phyloP scores from a whole-genome alignment of 352 stramenopile species.

The Phytophthora syringae region DNA sequence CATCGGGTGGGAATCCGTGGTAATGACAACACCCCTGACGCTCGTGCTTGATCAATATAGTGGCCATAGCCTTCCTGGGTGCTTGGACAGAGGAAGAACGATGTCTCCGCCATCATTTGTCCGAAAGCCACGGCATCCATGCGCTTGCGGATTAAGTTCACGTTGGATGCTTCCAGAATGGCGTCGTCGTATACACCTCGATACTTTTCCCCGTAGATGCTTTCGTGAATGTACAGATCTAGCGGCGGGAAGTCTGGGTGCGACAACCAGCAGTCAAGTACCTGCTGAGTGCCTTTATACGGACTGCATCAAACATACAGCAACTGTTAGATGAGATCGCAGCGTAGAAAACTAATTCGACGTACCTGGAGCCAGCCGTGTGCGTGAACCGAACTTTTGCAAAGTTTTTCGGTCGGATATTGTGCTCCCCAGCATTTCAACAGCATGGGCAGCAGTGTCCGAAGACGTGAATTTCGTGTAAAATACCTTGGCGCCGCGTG shows the following conservation, averaged over 20 bases:
- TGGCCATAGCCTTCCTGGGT: conserved; percentile 67
- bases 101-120: conserved; percentile 43
- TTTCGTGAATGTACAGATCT: conserved; percentile 36
- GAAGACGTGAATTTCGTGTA: conserved; percentile 56
- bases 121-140: conserved; percentile 42
- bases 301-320: conserved; percentile 28
- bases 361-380: conserved; percentile 51
- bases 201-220: conserved; percentile 18
- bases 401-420: conserved; percentile 48
- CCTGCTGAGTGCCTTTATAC: conserved; percentile 57
- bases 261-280: conserved; percentile 63
- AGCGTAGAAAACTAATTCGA: not conserved
- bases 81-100: conserved; percentile 65
- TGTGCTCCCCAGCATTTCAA: conserved; percentile 22
- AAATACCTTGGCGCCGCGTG: conserved; percentile 39
- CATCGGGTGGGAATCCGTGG: conserved; percentile 64
- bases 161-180: conserved; percentile 30
- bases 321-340: not conserved
- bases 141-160: conserved; percentile 40
- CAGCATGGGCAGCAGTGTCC: conserved; percentile 29
- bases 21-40: conserved; percentile 54
- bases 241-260: conserved; percentile 51
- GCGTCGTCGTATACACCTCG: conserved; percentile 22
- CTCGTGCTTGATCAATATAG: conserved; percentile 69
- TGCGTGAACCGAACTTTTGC: conserved; percentile 47